Evolutionary conservation across 2,329 filamentous ascomycete species (phyloP).

Genomic region (Phialophora verrucosa): DNA sequence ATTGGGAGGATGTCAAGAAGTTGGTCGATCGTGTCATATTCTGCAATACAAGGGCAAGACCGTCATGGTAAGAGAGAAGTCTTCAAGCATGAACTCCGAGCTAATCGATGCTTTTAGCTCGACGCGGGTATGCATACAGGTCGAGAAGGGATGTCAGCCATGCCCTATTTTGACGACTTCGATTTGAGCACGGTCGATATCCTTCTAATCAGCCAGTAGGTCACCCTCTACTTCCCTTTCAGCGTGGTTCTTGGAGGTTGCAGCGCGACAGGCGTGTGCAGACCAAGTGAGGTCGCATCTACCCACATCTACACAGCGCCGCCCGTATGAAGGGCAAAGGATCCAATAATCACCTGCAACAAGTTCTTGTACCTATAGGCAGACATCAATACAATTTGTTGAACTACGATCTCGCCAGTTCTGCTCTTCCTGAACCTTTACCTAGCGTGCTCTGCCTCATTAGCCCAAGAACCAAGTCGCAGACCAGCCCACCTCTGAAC

Average conservation of each 20-base stretch:
- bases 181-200: conserved; percentile 97
- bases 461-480: background rate
- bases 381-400: conserved; percentile 39
- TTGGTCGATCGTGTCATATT: conserved; percentile 95
- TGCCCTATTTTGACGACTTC: conserved; percentile 98
- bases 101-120: conserved; percentile 63
- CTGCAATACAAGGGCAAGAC: conserved; percentile 99
- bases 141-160: conserved; percentile 83
- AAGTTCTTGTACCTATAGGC: conserved; percentile 32
- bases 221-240: conserved; percentile 44
- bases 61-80: conserved; percentile 75
- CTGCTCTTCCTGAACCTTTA: conserved; percentile 12
- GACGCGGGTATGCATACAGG: conserved; percentile 92
- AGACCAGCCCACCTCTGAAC: conserved; percentile 4
- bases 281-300: background rate
- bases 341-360: conserved; percentile 3
- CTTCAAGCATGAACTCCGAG: background rate
- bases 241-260: conserved; percentile 32
- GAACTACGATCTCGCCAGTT: conserved; percentile 27
- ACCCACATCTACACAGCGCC: background rate
- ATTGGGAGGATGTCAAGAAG: conserved; percentile 93
- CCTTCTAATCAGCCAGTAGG: conserved; percentile 98
- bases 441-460: conserved; percentile 11
- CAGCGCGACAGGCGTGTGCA: background rate
- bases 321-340: background rate